Conservation (phyloP, 2,329 filamentous ascomycete genomes). For the Pyricularia grisea region DNA sequence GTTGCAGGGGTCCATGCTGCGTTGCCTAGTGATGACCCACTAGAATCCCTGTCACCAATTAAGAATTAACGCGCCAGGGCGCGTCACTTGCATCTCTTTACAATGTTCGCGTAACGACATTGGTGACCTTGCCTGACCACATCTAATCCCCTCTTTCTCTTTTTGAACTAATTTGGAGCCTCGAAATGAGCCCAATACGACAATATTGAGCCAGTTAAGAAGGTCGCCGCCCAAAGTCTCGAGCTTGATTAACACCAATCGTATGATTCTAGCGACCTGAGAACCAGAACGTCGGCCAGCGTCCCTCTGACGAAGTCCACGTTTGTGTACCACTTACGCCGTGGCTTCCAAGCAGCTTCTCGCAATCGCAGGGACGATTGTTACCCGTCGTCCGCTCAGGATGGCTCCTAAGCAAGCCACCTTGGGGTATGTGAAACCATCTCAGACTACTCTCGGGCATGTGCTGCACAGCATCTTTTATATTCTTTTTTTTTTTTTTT, state of each 20-base stretch:
- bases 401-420: conserved; percentile 64
- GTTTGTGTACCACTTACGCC: background rate
- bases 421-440: conserved; percentile 74
- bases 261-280: background rate
- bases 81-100: background rate
- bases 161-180: background rate
- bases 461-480: conserved; percentile 12
- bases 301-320: background rate
- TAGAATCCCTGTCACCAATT: background rate
- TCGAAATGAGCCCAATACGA: background rate
- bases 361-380: conserved; percentile 11
- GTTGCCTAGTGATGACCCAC: background rate
- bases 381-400: conserved; percentile 10
- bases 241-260: background rate
- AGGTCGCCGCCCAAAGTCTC: background rate
- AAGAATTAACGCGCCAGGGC: background rate
- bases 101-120: background rate
- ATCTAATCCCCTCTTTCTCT: background rate
- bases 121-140: background rate
- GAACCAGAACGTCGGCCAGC: background rate
- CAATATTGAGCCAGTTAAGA: background rate
- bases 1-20: background rate
- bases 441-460: conserved; percentile 68
- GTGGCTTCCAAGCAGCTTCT: conserved; percentile 12
- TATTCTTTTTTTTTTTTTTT: too few relatives aligned